These are phyloP conservation scores for Tricholoma bakamatsutake DNA, from an alignment of 768 basidiomycete species.

Conservation along the genomic window DNA sequence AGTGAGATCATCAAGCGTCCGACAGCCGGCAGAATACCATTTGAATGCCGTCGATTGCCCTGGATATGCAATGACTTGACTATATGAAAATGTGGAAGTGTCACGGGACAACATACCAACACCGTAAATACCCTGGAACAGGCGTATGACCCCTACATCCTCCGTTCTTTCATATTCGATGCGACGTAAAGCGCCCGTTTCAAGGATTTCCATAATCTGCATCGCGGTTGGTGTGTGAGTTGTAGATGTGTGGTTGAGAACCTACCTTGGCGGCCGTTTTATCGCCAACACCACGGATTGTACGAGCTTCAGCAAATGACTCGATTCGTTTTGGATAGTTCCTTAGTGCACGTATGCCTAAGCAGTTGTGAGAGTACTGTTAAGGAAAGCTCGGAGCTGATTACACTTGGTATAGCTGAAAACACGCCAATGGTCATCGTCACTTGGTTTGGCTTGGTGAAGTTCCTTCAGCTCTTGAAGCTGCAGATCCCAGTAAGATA, in stretches of 20 bases:
- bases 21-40: constrained; percentile 74
- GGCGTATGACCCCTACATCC: constrained; percentile 46
- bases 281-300: constrained; percentile 58
- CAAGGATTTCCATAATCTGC: constrained; percentile 77
- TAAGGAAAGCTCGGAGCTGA: constrained; percentile 8
- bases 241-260: not conserved
- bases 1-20: constrained; percentile 70
- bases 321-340: constrained; percentile 53
- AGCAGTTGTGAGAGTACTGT: not conserved
- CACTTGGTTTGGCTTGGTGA: constrained; percentile 52
- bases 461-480: constrained; percentile 60
- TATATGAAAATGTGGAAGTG: too few relatives aligned
- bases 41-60: constrained; percentile 60
- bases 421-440: constrained; percentile 66
- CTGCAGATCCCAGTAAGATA: constrained; percentile 28
- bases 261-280: constrained; percentile 73
- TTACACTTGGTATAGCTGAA: constrained; percentile 62
- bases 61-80: constrained; percentile 17
- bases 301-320: constrained; percentile 51
- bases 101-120: constrained; percentile 54
- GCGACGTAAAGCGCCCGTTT: constrained; percentile 66
- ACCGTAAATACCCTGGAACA: constrained; percentile 82
- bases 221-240: not conserved
- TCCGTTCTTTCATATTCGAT: constrained; percentile 63
- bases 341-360: constrained; percentile 57